Percentiles rank a stretch among this genome's conserved stretches.
Conservation (phyloP, 177 flowering plant species). For the Tripterygium wilfordii region DNA sequence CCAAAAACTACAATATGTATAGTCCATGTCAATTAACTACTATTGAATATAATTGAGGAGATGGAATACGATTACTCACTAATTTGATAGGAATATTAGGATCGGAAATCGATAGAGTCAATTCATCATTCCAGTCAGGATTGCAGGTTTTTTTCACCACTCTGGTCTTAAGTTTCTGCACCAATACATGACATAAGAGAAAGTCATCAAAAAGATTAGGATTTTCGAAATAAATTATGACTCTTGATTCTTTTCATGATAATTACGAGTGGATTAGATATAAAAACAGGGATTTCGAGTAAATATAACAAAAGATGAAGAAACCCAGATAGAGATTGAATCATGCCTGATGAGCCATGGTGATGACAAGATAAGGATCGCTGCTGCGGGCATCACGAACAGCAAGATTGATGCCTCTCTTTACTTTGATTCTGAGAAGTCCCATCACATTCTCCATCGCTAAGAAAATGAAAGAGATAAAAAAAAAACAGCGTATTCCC, state of each 20-base stretch:
- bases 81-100: constrained; percentile 16
- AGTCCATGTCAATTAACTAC: no score
- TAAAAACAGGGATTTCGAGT: background rate
- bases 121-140: constrained; percentile 40
- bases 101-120: constrained; percentile 25
- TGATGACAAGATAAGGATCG: constrained; percentile 63
- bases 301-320: background rate
- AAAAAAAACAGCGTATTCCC: no score
- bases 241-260: background rate
- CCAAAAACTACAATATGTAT: no score
- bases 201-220: background rate
- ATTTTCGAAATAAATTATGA: background rate
- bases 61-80: constrained; percentile 12
- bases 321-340: background rate
- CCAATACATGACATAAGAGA: background rate
- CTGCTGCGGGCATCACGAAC: constrained; percentile 55
- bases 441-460: constrained; percentile 46
- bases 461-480: no score
- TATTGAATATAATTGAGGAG: background rate
- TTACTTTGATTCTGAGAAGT: constrained; percentile 41
- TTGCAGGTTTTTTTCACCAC: constrained; percentile 28
- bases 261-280: background rate
- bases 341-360: constrained; percentile 50
- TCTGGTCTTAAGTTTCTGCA: constrained; percentile 38
- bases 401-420: constrained; percentile 54